Conservation (phyloP, 331 rosid genomes). For the Spiraea crenata region DNA sequence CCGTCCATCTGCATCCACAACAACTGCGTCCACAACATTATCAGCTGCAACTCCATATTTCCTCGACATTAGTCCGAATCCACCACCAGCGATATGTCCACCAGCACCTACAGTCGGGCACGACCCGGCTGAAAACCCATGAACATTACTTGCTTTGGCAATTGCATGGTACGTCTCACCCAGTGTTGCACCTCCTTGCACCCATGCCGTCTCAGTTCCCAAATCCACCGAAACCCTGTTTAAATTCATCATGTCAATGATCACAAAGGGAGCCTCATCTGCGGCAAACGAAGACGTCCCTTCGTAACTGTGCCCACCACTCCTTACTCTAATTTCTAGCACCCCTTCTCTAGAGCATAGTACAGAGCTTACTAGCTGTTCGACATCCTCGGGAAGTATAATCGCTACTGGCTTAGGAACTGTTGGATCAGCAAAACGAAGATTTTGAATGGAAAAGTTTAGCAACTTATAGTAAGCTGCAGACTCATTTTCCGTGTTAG, state of each 20-base stretch:
- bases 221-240: slow-evolving; percentile 54
- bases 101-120: slow-evolving; percentile 87
- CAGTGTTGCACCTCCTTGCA: slow-evolving; percentile 86
- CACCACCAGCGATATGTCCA: slow-evolving; percentile 77
- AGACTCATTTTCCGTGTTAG: slow-evolving; percentile 29
- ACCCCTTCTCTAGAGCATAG: slow-evolving; percentile 45
- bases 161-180: slow-evolving; percentile 73
- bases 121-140: slow-evolving; percentile 83
- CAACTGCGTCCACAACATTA: slow-evolving; percentile 62
- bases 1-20: slow-evolving; percentile 49
- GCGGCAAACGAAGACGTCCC: slow-evolving; percentile 60
- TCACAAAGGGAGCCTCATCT: slow-evolving; percentile 49
- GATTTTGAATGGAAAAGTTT: slow-evolving; percentile 72
- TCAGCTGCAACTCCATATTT: slow-evolving; percentile 78
- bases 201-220: slow-evolving; percentile 64
- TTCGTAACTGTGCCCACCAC: slow-evolving; percentile 89
- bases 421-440: slow-evolving; percentile 41
- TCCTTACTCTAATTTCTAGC: slow-evolving; percentile 45
- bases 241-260: slow-evolving; percentile 73
- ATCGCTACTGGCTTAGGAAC: slow-evolving; percentile 63
- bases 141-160: slow-evolving; percentile 42
- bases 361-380: slow-evolving; percentile 41
- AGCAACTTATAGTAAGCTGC: slow-evolving; percentile 50
- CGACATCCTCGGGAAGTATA: slow-evolving; percentile 55
- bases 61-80: slow-evolving; percentile 68